phyloP scores from a whole-genome alignment of 1,284 basidiomycete genomes.

The Xanthoconium separans region DNA sequence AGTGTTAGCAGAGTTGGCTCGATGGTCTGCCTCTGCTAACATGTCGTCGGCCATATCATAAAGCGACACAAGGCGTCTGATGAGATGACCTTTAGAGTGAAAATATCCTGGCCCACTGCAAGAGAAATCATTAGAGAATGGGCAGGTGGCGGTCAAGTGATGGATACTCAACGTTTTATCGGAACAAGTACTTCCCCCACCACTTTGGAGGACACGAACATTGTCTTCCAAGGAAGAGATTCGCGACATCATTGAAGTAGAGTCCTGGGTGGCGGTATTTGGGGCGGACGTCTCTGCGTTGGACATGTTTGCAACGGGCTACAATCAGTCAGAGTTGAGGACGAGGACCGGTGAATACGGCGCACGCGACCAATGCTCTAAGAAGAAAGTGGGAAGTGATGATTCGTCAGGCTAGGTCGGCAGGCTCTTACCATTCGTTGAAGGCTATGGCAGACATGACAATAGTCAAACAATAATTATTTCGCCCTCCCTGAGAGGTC shows the following conservation, averaged over 20 bases:
- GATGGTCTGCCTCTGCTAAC: neutral
- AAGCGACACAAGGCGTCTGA: neutral
- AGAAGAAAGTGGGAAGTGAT: too few relatives aligned
- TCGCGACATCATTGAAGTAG: neutral
- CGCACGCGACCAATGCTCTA: too few relatives aligned
- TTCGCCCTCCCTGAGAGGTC: too few relatives aligned
- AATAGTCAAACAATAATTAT: too few relatives aligned
- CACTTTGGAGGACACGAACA: neutral
- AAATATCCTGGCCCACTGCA: neutral
- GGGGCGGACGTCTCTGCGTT: neutral
- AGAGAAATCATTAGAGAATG: neutral
- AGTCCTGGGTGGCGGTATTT: neutral
- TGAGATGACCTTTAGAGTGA: neutral
- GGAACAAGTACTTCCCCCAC: neutral
- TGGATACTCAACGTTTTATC: neutral
- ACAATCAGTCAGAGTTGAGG: too few relatives aligned
- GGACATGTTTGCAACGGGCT: neutral
- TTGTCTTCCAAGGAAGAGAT: neutral
- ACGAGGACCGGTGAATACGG: too few relatives aligned
- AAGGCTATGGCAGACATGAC: too few relatives aligned
- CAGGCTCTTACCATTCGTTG: too few relatives aligned
- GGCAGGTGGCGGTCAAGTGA: neutral
- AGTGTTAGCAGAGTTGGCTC: neutral
- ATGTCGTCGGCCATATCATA: neutral
- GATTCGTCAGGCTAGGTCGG: too few relatives aligned